Evolutionary conservation across 306 rosid species (phyloP), one percentile per base, ranked within the genome.

Genomic region (Amphicarpaea edgeworthii): DNA sequence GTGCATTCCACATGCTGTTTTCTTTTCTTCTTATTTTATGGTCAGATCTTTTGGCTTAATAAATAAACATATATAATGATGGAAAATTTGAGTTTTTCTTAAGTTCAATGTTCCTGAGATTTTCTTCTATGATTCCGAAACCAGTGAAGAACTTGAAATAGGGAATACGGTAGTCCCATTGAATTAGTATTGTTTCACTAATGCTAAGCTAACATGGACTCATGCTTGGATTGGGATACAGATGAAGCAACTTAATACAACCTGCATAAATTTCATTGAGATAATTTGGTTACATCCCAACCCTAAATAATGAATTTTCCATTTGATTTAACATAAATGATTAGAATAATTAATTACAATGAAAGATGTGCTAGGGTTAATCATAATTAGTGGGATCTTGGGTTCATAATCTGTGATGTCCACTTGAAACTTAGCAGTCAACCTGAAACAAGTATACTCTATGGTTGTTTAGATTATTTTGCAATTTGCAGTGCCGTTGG

Each of bases 251-350:
- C 63, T 34, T 50, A 51, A 21, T 42, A 51, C 34, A 11, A 66
- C 50, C 11, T 53, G 47, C 21, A 23, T 12, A 42, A 70, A 28
- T 43, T 68, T 55, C 37, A 43, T 12, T 47, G 68, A 77, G 20
- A 57, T 54, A 26, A 66, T 67, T 24, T 46, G 54, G 40, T 54
- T 16, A 9, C 47, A 28, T 34, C 20, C 63, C 60, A 17, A n/a
- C 12, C 2, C 37, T 8, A 67, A 54, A 21, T 9, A 57, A 65
- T 28, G 37, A 61, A 67, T 45, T 16, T 30, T 12, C 15, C 45
- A 58, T 32, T 79, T 68, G 41, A 53, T 71, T 71, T 24, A 3
- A 28, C 72, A 72, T 79, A 54, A 28, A 71, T 70, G 17, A 9
- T 12, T 40, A 15, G 40, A 24, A 61, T 23, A 41, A 55, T 50